Percentiles rank a stretch among this genome's conserved stretches.
These are phyloP conservation scores for Saccharomycopsis amapae DNA, from an alignment of 805 yeast genomes.

Conservation along the genomic window DNA sequence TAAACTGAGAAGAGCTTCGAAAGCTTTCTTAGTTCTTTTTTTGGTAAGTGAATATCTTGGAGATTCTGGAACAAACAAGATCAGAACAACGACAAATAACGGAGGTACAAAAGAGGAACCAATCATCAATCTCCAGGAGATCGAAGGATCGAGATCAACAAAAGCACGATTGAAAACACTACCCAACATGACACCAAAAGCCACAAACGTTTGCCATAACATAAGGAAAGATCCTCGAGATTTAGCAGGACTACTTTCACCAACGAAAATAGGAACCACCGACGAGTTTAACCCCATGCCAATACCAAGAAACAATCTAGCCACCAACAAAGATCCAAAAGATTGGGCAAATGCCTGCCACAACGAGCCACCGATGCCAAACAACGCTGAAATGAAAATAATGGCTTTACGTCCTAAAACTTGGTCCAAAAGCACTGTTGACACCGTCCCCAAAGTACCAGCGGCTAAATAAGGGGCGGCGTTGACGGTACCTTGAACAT, in stretches of 20 bases:
- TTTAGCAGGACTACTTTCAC: constrained; percentile 51
- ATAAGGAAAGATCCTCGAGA: constrained; percentile 59
- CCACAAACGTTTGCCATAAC: constrained; percentile 71
- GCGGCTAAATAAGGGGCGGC: constrained; percentile 62
- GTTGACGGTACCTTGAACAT: constrained; percentile 51
- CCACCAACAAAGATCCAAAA: constrained; percentile 54
- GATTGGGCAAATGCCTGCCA: constrained; percentile 58
- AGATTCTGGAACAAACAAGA: constrained; percentile 57
- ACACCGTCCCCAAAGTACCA: constrained; percentile 48
- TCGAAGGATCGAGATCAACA: constrained; percentile 37
- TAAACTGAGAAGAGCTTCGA: constrained; percentile 42
- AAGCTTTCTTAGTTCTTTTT: constrained; percentile 42
- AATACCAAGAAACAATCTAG: constrained; percentile 53
- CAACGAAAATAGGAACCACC: constrained; percentile 60
- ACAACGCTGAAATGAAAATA: constrained; percentile 48
- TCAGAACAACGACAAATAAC: constrained; percentile 41
- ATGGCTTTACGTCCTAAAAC: constrained; percentile 52
- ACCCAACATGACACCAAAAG: constrained; percentile 65
- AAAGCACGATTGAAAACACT: constrained; percentile 53
- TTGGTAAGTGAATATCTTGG: constrained; percentile 63
- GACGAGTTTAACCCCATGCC: constrained; percentile 63
- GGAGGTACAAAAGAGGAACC: constrained; percentile 59
- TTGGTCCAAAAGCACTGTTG: constrained; percentile 46
- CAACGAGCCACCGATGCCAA: constrained; percentile 52
- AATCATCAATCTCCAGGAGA: constrained; percentile 61